Percentiles rank a stretch among this genome's conserved stretches.
These are phyloP conservation scores for Ceratobasidium sp. DNA, from an alignment of 1,284 basidiomycete species.

Conservation along the genomic window DNA sequence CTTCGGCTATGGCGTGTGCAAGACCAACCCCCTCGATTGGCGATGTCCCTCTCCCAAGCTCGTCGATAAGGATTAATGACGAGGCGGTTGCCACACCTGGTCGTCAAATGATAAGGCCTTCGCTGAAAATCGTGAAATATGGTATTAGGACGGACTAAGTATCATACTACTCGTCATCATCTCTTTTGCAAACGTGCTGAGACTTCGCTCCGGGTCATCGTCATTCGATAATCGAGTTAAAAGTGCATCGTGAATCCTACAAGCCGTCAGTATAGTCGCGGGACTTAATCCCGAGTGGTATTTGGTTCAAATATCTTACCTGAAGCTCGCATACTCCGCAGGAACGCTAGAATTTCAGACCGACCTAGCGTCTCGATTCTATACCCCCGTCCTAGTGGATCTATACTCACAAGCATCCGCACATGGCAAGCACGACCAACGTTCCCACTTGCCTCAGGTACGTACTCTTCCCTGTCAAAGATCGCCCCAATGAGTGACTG, in stretches of 20 bases:
- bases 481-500: neutral
- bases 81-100: slow-evolving; percentile 79
- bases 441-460: slow-evolving; percentile 90
- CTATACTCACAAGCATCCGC: slow-evolving; percentile 76
- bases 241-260: slow-evolving; percentile 83
- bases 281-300: too few relatives aligned
- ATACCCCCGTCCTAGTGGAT: neutral
- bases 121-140: slow-evolving; percentile 7
- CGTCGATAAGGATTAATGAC: slow-evolving; percentile 89
- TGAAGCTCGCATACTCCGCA: slow-evolving; percentile 89
- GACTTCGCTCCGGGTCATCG: slow-evolving; percentile 86
- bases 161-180: slow-evolving; percentile 94
- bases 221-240: slow-evolving; percentile 93
- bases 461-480: slow-evolving; percentile 85
- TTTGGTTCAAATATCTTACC: slow-evolving; percentile 60
- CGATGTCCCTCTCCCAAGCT: slow-evolving; percentile 90
- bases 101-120: neutral
- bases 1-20: slow-evolving; percentile 92
- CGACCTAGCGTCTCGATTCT: too few relatives aligned
- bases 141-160: slow-evolving; percentile 65
- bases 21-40: slow-evolving; percentile 90
- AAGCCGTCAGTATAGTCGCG: slow-evolving; percentile 13
- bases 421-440: slow-evolving; percentile 86
- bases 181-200: slow-evolving; percentile 94
- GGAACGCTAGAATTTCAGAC: slow-evolving; percentile 68